Percentiles rank a stretch among this genome's conserved stretches.
phyloP scores from a whole-genome alignment of 345 rosid species.

The Camelina sativa region DNA sequence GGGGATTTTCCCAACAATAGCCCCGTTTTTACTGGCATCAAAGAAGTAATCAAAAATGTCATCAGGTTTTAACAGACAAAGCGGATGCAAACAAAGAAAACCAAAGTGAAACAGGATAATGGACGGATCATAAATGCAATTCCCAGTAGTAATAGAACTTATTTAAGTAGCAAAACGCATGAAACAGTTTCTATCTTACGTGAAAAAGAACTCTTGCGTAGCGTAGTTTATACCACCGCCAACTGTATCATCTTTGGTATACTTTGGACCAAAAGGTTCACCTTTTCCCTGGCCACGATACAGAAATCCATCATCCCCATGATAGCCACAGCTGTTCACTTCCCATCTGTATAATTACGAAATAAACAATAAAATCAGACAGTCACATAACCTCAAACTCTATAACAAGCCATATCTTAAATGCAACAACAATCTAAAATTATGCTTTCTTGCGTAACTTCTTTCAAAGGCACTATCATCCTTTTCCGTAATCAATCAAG shows the following conservation, averaged over 20 bases:
- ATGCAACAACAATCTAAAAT: no score
- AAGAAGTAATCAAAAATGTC: slow-evolving; percentile 31
- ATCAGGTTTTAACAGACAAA: slow-evolving; percentile 17
- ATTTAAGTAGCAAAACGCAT: slow-evolving; percentile 23
- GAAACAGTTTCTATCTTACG: slow-evolving; percentile 61
- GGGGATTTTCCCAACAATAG: slow-evolving; percentile 63
- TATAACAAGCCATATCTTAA: neutral
- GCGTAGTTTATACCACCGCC: slow-evolving; percentile 95
- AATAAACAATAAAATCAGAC: slow-evolving; percentile 17
- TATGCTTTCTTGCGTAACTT: no score
- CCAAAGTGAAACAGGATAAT: slow-evolving; percentile 9
- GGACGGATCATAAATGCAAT: neutral
- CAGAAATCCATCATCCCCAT: slow-evolving; percentile 90
- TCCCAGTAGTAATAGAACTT: neutral
- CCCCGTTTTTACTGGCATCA: slow-evolving; percentile 80
- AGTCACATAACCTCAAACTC: neutral
- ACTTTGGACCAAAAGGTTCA: slow-evolving; percentile 83
- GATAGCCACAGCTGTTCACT: slow-evolving; percentile 93
- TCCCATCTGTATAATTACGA: slow-evolving; percentile 73
- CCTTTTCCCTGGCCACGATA: slow-evolving; percentile 81
- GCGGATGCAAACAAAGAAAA: slow-evolving; percentile 5
- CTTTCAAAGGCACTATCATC: no score
- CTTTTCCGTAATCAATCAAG: no score
- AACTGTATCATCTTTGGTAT: slow-evolving; percentile 74
- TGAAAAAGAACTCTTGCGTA: slow-evolving; percentile 87